Evolutionary conservation across 176 grass and related monocot genomes (phyloP).

Genomic region (Raddia guianensis): DNA sequence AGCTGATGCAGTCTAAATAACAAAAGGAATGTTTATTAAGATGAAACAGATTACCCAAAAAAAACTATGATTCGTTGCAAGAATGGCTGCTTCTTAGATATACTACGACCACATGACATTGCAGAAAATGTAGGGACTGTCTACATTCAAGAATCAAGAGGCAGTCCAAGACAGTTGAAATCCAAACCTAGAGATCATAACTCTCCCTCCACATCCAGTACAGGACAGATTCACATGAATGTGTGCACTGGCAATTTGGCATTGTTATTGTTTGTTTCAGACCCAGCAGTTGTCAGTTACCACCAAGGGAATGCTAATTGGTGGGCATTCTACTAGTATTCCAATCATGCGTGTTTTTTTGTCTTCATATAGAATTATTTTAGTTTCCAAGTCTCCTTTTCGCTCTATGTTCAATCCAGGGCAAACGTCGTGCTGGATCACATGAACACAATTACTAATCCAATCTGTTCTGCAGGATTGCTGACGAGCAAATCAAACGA

Average conservation of each 20-base stretch:
- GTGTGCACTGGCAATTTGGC: neutral
- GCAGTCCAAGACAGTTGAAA: neutral
- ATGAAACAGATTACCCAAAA: neutral
- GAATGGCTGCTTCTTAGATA: neutral
- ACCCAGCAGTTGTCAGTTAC: neutral
- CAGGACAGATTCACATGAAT: conserved; percentile 20
- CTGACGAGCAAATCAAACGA: neutral
- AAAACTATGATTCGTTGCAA: neutral
- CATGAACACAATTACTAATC: neutral
- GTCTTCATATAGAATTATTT: neutral
- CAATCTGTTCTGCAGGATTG: neutral
- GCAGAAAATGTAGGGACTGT: neutral
- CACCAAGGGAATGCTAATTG: neutral
- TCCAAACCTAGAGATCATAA: conserved; percentile 1
- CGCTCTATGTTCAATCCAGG: neutral
- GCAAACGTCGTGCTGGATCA: conserved; percentile 16
- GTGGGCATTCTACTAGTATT: conserved; percentile 19
- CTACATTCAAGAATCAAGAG: neutral
- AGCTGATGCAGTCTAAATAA: conserved; percentile 68
- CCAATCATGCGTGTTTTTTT: conserved; percentile 25
- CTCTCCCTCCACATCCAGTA: neutral
- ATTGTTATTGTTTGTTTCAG: neutral
- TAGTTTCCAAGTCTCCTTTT: neutral
- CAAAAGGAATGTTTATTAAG: conserved; percentile 19
- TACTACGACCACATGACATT: neutral